Evolutionary conservation across 805 yeast species (phyloP), one percentile per base, ranked within the genome.

Genomic region (Pichia phayaonensis): DNA sequence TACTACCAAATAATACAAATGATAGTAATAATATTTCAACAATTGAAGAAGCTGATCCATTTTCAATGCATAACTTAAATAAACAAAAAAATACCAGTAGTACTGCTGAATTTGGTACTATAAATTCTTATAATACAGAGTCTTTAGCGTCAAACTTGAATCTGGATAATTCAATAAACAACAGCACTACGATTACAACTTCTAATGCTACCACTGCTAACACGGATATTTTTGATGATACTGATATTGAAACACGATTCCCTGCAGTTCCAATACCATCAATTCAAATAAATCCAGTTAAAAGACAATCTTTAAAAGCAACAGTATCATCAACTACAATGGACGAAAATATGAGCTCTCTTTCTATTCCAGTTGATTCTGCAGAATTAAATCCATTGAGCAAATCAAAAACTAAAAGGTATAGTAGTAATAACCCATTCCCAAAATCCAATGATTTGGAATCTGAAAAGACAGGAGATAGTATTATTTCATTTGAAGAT

Each of bases 241-340:
- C 24, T 29, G 47, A 68, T 34, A 77, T 73, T 1, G 83, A 77
- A 57, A 74, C 74, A 50, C 63, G 83, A 45, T 80, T 72, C 56
- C 84, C 66, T 6, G 61, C 45, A 20, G 43, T 49, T 18, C 13
- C 26, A 13, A n/a, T 34, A 34, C 38, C 38, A 34, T 16, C 38
- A n/a, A n/a, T 34, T 7, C 18, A 34, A 7, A n/a, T 34, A 4
- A n/a, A 23, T 40, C 13, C 48, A n/a, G 18, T 44, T 21, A 21
- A 22, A 4, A 42, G n/a, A 11, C 8, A 18, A 34, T 34, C 38
- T 13, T 8, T 23, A 12, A 42, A 42, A 29, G 11, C 20, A 34
- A 16, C 3, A 6, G 4, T 34, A 5, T 11, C 38, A n/a, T 34
- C 38, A 16, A 10, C 38, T 4, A 34, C 38, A n/a, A 5, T 34